A percentile compares a stretch with the other conserved stretches of the same genome.
Evolutionary conservation across 139 green algal genomes (phyloP).

Genomic region (Tetraselmis striata): DNA sequence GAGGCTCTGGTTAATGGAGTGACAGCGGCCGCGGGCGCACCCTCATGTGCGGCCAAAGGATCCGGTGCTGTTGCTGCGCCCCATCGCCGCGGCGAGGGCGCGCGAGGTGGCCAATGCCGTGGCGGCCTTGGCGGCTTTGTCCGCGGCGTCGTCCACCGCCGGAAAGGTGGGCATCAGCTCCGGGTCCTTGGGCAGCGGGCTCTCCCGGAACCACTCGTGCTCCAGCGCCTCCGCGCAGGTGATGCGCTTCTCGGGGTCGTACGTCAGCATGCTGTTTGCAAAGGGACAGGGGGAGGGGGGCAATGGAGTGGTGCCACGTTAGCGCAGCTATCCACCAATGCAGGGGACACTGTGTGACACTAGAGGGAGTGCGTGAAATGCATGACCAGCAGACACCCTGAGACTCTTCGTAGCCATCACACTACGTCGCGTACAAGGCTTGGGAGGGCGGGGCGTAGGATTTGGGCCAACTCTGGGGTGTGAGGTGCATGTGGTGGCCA

Average conservation of each 20-base stretch:
- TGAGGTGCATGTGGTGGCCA: too few relatives aligned
- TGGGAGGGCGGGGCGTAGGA: too few relatives aligned
- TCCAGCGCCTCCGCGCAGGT: slow-evolving; percentile 43
- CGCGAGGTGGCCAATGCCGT: neutral
- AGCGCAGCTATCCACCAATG: too few relatives aligned
- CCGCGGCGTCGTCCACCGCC: slow-evolving; percentile 4
- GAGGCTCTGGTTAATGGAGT: too few relatives aligned
- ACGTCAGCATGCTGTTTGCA: slow-evolving; percentile 32
- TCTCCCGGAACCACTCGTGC: slow-evolving; percentile 47
- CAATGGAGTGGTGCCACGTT: neutral
- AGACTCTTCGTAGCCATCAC: too few relatives aligned
- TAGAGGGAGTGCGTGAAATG: too few relatives aligned
- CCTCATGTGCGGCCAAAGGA: too few relatives aligned
- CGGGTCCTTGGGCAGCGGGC: slow-evolving; percentile 40
- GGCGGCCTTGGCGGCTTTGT: neutral
- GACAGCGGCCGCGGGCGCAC: too few relatives aligned
- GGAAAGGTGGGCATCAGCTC: slow-evolving; percentile 54
- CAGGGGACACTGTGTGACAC: too few relatives aligned
- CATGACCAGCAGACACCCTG: too few relatives aligned
- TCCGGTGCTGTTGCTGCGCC: neutral
- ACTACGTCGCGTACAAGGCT: too few relatives aligned
- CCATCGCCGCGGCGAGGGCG: neutral
- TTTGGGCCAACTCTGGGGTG: too few relatives aligned
- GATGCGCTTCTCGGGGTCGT: slow-evolving; percentile 42
- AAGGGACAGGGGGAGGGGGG: neutral